Evolutionary conservation across 108 stramenopile genomes (phyloP).

Genomic region (Fistulifera solaris): DNA sequence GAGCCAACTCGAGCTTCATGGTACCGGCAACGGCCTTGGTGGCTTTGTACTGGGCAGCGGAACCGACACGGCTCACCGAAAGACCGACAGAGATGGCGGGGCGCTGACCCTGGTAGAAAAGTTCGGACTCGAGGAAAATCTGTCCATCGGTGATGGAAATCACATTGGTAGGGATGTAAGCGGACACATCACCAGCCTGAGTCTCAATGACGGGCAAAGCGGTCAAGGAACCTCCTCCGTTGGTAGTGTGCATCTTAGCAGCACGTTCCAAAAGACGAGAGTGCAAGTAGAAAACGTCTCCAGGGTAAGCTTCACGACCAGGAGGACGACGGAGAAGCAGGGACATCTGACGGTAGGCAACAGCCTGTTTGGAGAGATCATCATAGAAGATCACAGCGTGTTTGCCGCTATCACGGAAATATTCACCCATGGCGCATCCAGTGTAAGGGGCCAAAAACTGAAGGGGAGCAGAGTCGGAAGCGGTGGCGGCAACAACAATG

Average conservation of each 20-base stretch:
- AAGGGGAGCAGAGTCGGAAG: slow-evolving; percentile 98
- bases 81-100: slow-evolving; percentile 99
- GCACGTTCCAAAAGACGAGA: slow-evolving; percentile 99
- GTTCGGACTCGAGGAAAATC: slow-evolving; percentile 99
- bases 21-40: slow-evolving; percentile 99
- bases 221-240: slow-evolving; percentile 96
- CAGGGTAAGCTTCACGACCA: slow-evolving; percentile 99
- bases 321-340: slow-evolving; percentile 99
- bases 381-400: slow-evolving; percentile 99
- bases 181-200: slow-evolving; percentile 99
- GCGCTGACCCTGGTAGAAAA: slow-evolving; percentile 99
- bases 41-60: slow-evolving; percentile 99
- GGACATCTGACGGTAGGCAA: slow-evolving; percentile 99
- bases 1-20: slow-evolving; percentile 99
- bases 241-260: slow-evolving; percentile 96
- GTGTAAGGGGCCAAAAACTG: slow-evolving; percentile 99
- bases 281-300: slow-evolving; percentile 99
- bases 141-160: slow-evolving; percentile 99
- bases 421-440: slow-evolving; percentile 98
- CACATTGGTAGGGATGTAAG: slow-evolving; percentile 99
- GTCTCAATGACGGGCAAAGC: slow-evolving; percentile 99
- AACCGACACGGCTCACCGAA: slow-evolving; percentile 98
- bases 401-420: slow-evolving; percentile 99
- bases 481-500: slow-evolving; percentile 98
- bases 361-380: slow-evolving; percentile 98